Conservation (phyloP, 2,329 filamentous ascomycete species). For the Cytospora piceae region DNA sequence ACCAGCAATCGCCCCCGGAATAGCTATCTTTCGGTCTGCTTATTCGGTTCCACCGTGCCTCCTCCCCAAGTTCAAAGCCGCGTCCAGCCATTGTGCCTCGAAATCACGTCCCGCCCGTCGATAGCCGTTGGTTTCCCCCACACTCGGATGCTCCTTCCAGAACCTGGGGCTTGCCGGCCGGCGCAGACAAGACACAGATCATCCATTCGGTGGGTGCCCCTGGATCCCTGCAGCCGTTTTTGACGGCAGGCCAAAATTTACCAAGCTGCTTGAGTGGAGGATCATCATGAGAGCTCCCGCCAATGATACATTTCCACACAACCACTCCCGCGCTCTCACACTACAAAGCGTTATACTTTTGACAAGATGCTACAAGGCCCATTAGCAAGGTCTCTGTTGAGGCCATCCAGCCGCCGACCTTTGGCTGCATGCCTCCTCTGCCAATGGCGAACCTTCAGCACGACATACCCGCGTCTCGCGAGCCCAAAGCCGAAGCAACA, state of each 20-base stretch:
- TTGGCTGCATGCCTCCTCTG: slow-evolving; percentile 51
- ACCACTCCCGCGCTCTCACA: neutral
- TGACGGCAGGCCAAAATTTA: slow-evolving; percentile 23
- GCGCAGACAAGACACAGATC: too few species aligned
- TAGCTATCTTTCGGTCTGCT: slow-evolving; percentile 12
- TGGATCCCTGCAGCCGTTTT: slow-evolving; percentile 11
- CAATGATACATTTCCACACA: neutral
- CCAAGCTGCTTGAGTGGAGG: neutral
- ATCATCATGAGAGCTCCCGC: neutral
- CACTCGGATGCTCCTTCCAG: slow-evolving; percentile 1
- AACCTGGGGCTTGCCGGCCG: slow-evolving; percentile 25
- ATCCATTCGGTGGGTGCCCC: too few species aligned
- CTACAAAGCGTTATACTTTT: neutral
- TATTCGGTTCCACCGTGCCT: slow-evolving; percentile 2
- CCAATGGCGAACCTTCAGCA: slow-evolving; percentile 55
- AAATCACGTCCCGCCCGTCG: slow-evolving; percentile 26
- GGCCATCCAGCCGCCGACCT: slow-evolving; percentile 10
- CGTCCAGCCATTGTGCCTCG: slow-evolving; percentile 23
- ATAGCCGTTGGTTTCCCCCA: slow-evolving; percentile 33
- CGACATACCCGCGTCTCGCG: slow-evolving; percentile 44
- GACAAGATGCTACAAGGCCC: slow-evolving; percentile 23
- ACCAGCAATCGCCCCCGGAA: slow-evolving; percentile 4
- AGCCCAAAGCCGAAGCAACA: slow-evolving; percentile 28
- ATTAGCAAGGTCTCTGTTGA: slow-evolving; percentile 4
- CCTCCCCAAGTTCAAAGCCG: slow-evolving; percentile 20